These are phyloP conservation scores for Diaporthe sp. DNA, from an alignment of 2,329 filamentous ascomycete species.

Conservation along the genomic window DNA sequence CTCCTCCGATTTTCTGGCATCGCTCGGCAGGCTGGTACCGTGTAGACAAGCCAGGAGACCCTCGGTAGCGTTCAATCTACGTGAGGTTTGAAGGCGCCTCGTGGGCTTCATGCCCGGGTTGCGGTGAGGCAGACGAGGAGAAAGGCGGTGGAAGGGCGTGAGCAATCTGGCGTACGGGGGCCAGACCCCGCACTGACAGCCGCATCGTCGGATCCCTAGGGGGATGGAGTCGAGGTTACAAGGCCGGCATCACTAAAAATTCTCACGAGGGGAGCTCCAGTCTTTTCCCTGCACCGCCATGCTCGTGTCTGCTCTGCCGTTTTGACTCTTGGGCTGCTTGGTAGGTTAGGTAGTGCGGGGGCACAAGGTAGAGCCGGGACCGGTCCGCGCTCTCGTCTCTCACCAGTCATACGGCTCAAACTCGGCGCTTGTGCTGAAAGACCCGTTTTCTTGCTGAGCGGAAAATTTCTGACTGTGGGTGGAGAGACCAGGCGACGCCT, in stretches of 20 bases:
- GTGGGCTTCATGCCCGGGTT: conserved; percentile 12
- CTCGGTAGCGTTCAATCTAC: conserved; percentile 12
- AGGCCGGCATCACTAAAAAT: conserved; percentile 23
- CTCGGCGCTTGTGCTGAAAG: conserved; percentile 1
- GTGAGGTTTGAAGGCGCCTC: not conserved
- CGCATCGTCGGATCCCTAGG: conserved; percentile 25
- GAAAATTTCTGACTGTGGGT: conserved; percentile 8
- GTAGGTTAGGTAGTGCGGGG: not conserved
- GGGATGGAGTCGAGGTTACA: conserved; percentile 10
- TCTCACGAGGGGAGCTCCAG: conserved; percentile 11
- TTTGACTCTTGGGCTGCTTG: not conserved
- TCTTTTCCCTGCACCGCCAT: conserved; percentile 32
- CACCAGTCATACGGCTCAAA: conserved; percentile 18
- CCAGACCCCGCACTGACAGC: conserved; percentile 31
- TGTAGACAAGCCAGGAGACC: conserved; percentile 2
- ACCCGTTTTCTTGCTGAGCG: conserved; percentile 23
- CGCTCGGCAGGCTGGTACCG: not conserved
- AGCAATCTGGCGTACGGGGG: not conserved
- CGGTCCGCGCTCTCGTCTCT: not conserved
- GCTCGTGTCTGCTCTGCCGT: conserved; percentile 8
- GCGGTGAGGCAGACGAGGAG: conserved; percentile 34
- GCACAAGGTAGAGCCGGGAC: conserved; percentile 5
- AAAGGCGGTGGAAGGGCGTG: conserved; percentile 15
- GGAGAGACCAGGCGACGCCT: conserved; percentile 3
- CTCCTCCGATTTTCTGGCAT: not conserved